Base-by-base conservation (phyloP, 2,329 filamentous ascomycete genomes). In the Colletotrichum sp. region DNA sequence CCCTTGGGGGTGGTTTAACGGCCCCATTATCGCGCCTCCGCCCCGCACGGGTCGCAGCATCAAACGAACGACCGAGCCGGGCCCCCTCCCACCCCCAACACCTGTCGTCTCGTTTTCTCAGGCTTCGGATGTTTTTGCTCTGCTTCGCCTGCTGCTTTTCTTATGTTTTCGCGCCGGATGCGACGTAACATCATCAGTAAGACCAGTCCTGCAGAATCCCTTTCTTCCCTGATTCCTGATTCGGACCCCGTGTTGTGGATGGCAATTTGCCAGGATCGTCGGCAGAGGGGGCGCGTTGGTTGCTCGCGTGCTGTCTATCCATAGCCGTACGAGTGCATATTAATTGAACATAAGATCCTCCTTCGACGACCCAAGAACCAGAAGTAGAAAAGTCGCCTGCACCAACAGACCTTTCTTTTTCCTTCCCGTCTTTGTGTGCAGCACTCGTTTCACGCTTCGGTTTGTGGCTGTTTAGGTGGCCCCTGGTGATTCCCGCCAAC, bases 361-460 rank as follows among this genome's bases (percentile, higher is more conserved):
- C 30, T 9, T 52, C 43, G 43, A 52, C n/a, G 18, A 13, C n/a
- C 13, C 18, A 21, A 52, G 39, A 15, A 13, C 21, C 55, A 43
- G 5, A 34, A 24, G 43, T 43, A 26, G 28, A n/a, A 18, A 39
- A 63, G 63, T 26, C 69, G 63, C 36, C 70, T 59, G 36, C 73
- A 61, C 24, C 61, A 60, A 55, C 36, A 16, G n/a, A 43, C 34
- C 60, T 60, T 24, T 48, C 26, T 59, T 60, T 18, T 59, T 43
- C 55, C 43, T 21, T 30, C n/a, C 59, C 28, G 5, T 43, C 52
- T 72, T 71, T 55, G 61, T 39, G 7, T n/a, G 12, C 68, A 52
- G 26, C 69, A 28, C 63, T 26, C 28, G 72, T 75, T 75, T 75
- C 63, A 72, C 68, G 39, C 69, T 64, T 43, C 67, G 55, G 63